Percentiles rank a stretch among this genome's conserved stretches.
phyloP scores from a whole-genome alignment of 768 basidiomycete genomes.

The Suillus tomentosus region DNA sequence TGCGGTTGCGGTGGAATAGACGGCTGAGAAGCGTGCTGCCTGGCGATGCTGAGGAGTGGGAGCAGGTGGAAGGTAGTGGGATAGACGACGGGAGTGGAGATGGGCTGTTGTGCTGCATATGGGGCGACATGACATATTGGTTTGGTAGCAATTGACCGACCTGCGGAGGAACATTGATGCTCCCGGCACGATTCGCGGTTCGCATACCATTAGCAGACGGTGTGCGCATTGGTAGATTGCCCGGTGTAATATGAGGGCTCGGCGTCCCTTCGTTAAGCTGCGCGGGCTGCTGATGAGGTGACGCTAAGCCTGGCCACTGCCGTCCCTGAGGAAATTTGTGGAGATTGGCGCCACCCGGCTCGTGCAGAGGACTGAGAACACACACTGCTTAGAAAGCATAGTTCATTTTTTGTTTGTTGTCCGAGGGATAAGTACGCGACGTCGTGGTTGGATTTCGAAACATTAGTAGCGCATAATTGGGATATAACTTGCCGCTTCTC shows the following conservation, averaged over 20 bases:
- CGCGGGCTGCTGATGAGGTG: slow-evolving; percentile 26
- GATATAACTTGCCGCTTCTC: too few species aligned
- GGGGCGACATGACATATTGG: slow-evolving; percentile 53
- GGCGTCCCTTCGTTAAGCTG: slow-evolving; percentile 33
- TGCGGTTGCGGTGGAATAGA: too few species aligned
- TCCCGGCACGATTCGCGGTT: slow-evolving; percentile 36
- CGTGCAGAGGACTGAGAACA: too few species aligned
- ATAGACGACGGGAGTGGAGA: slow-evolving; percentile 48
- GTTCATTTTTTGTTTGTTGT: too few species aligned
- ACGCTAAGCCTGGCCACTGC: slow-evolving; percentile 38
- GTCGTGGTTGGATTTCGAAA: too few species aligned
- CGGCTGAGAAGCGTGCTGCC: too few species aligned
- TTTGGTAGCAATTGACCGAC: slow-evolving; percentile 36
- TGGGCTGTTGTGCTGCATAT: slow-evolving; percentile 46
- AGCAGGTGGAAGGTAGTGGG: slow-evolving; percentile 26
- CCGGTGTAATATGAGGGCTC: slow-evolving; percentile 43
- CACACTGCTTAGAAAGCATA: too few species aligned
- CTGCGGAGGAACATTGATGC: slow-evolving; percentile 17
- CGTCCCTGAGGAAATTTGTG: slow-evolving; percentile 42
- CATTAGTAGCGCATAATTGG: too few species aligned
- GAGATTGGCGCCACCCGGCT: slow-evolving; percentile 22
- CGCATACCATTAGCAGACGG: slow-evolving; percentile 64
- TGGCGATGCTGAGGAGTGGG: too few species aligned
- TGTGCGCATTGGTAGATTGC: slow-evolving; percentile 43
- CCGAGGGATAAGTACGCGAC: too few species aligned